Base-by-base conservation (phyloP, 169 alveolate species). In the Hepatocystis sp. region DNA sequence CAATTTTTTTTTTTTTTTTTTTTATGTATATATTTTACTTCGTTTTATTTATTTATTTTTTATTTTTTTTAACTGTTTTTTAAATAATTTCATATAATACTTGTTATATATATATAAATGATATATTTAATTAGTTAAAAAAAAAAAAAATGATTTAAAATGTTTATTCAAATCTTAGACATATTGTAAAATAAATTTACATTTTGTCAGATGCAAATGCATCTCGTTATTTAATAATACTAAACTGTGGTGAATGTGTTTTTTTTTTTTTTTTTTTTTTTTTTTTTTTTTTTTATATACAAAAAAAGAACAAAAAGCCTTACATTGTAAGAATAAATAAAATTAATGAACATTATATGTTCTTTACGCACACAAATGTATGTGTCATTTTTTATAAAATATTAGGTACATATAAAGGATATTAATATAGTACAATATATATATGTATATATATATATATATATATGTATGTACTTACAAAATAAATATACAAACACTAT, bases 121-220 rank as follows among this genome's bases (percentile, higher is more conserved):
- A 64, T 51, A 44, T 46, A 17, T 42, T 71, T 39, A 71, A 61
- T 56, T 56, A 25, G 36, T 49, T 49, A 30, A 56, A 49, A 28
- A 32, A 30, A 71, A 56, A 71, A 51, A 49, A 49, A 42, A 71
- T 23, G 44, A 52, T 67, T 67, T 53, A 68, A 55, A 42, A n/a
- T 56, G 23, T 68, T 60, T 17, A 53, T 36, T 25, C 55, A 36
- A 68, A 32, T 58, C 86, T 39, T 71, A 71, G 86, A 71, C 86
- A 71, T 42, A 71, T 71, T 51, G 58, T 71, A 44, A 68, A 64
- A 65, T n/a, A 46, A 39, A 2, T 36, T 32, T 49, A 42, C 46
- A 64, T 71, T 71, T 66, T 71, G 78, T 71, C 34, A 42, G 46
- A 71, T 61, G 78, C 46, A 71, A 60, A 60, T 71, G 66, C 28